Conservation (phyloP, 2,329 filamentous ascomycete species). For the Geoglossum cookeanum region DNA sequence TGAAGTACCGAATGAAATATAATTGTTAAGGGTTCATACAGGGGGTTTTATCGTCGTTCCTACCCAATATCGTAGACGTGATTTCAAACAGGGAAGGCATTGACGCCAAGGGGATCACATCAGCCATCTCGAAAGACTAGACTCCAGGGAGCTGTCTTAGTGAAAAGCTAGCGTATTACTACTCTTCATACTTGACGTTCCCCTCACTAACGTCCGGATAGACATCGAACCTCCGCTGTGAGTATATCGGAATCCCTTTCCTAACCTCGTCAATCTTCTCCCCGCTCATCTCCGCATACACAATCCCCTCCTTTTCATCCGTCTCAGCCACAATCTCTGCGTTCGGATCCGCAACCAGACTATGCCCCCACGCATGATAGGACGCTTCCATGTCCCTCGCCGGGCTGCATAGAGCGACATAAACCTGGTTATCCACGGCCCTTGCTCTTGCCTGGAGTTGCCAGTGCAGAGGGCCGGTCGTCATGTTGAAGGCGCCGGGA, state of each 20-base stretch:
- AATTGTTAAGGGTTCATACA: neutral
- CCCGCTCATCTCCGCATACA: conserved; percentile 51
- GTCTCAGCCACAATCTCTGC: conserved; percentile 64
- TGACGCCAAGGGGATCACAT: neutral
- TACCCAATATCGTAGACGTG: neutral
- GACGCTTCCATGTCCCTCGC: conserved; percentile 57
- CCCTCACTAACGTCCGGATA: conserved; percentile 74
- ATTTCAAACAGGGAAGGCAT: neutral
- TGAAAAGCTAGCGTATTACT: neutral
- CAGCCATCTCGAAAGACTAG: too few species aligned
- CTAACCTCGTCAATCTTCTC: conserved; percentile 55
- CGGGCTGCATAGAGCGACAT: conserved; percentile 82
- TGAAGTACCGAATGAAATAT: neutral
- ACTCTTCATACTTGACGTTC: conserved; percentile 24
- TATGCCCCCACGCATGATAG: conserved; percentile 89
- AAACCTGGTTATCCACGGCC: conserved; percentile 86
- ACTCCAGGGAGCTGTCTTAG: neutral
- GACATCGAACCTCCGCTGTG: conserved; percentile 81
- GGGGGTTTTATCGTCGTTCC: neutral
- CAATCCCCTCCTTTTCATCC: conserved; percentile 56
- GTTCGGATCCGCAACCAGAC: conserved; percentile 71
- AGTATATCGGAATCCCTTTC: conserved; percentile 65
- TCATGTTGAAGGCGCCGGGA: conserved; percentile 92
- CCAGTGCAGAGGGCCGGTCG: conserved; percentile 88
- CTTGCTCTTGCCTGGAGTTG: conserved; percentile 60